These are phyloP conservation scores for Citrullus colocynthis DNA, from an alignment of 306 rosid genomes.

Conservation along the genomic window DNA sequence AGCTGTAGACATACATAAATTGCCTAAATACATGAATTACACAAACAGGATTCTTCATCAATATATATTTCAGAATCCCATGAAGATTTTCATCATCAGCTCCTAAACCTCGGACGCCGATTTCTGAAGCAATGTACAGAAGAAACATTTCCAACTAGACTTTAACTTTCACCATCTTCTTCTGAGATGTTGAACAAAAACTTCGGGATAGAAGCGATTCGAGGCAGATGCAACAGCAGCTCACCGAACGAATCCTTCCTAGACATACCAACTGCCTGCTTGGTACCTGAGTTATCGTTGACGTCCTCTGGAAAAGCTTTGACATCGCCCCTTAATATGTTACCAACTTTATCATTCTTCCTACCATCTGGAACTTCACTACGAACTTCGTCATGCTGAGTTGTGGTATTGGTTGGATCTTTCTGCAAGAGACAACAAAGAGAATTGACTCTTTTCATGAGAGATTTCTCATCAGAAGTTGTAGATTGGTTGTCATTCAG, in stretches of 20 bases:
- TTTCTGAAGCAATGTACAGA: neutral
- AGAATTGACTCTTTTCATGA: slow-evolving; percentile 84
- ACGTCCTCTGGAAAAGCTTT: slow-evolving; percentile 27
- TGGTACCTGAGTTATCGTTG: slow-evolving; percentile 19
- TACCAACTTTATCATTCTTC: slow-evolving; percentile 19
- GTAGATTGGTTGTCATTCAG: slow-evolving; percentile 56
- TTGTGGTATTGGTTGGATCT: slow-evolving; percentile 30
- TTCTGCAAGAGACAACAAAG: slow-evolving; percentile 73
- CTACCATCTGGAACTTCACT: slow-evolving; percentile 22
- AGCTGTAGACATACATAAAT: neutral
- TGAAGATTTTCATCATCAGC: slow-evolving; percentile 5
- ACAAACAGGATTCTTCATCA: slow-evolving; percentile 52
- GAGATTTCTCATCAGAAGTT: slow-evolving; percentile 65
- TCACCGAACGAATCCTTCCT: slow-evolving; percentile 79
- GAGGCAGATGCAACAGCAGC: slow-evolving; percentile 60
- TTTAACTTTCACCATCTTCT: slow-evolving; percentile 33
- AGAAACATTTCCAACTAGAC: slow-evolving; percentile 11
- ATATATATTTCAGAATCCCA: slow-evolving; percentile 48
- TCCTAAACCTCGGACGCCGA: neutral
- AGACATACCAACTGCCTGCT: slow-evolving; percentile 43
- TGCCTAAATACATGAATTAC: slow-evolving; percentile 13
- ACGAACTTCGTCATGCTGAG: slow-evolving; percentile 22
- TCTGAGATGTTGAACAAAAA: slow-evolving; percentile 60
- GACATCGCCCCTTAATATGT: slow-evolving; percentile 12
- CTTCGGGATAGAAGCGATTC: slow-evolving; percentile 59